These are phyloP conservation scores for Scutellaria baicalensis DNA, from an alignment of 257 asterid genomes.

Conservation along the genomic window DNA sequence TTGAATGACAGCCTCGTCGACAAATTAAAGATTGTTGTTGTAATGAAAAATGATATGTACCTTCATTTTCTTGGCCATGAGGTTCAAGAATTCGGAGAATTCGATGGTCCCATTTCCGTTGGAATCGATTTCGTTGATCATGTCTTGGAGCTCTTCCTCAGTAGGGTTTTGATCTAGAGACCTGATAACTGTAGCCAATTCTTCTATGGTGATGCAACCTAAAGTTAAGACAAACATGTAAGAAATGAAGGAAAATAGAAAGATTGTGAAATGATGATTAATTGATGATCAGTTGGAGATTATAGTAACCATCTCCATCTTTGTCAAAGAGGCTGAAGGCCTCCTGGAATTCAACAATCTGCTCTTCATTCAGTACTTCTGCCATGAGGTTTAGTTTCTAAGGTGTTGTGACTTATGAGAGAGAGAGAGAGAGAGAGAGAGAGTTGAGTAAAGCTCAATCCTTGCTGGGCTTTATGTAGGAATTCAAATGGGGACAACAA, in stretches of 20 bases:
- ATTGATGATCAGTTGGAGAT: background rate
- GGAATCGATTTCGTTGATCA: slow-evolving; percentile 44
- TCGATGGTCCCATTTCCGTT: slow-evolving; percentile 55
- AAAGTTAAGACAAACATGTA: background rate
- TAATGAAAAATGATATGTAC: background rate
- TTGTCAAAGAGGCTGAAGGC: slow-evolving; percentile 40
- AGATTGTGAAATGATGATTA: background rate
- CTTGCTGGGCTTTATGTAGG: slow-evolving; percentile 43
- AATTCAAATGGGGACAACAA: slow-evolving; percentile 18
- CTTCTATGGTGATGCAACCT: slow-evolving; percentile 45
- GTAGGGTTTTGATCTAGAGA: slow-evolving; percentile 41
- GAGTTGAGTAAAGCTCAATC: slow-evolving; percentile 34
- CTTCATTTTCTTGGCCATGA: slow-evolving; percentile 46
- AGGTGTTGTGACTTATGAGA: background rate
- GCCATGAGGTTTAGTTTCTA: slow-evolving; percentile 17
- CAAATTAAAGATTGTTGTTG: too few species aligned
- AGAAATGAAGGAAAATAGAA: background rate
- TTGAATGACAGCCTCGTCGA: too few species aligned
- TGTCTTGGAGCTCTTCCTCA: slow-evolving; percentile 37
- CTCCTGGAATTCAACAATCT: slow-evolving; percentile 33
- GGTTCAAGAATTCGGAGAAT: slow-evolving; percentile 39
- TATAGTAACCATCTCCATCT: slow-evolving; percentile 37
- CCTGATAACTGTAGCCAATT: slow-evolving; percentile 36
- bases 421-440: slow-evolving; percentile 10
- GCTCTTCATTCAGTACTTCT: slow-evolving; percentile 26